Evolutionary conservation across 108 stramenopile species (phyloP).

Genomic region (Parietichytrium sp.): DNA sequence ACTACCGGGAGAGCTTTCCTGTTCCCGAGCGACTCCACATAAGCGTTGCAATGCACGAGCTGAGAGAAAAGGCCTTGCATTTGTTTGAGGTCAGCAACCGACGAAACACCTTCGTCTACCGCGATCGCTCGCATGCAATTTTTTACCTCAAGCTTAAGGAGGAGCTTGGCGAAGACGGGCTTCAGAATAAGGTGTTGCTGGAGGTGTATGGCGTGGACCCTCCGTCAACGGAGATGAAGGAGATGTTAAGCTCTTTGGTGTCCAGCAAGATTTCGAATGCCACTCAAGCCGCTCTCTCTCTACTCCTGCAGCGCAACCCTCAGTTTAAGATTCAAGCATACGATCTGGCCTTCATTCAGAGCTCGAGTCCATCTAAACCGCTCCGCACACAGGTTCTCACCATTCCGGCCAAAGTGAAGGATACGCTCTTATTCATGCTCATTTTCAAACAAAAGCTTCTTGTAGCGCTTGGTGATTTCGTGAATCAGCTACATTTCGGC

Average conservation of each 20-base stretch:
- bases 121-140: neutral
- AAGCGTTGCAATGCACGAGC: neutral
- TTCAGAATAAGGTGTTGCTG: neutral
- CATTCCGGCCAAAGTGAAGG: neutral
- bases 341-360: neutral
- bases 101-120: neutral
- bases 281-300: neutral
- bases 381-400: neutral
- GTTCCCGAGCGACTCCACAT: neutral
- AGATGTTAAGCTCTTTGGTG: neutral
- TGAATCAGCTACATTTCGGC: no score
- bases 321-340: neutral
- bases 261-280: neutral
- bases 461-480: no score
- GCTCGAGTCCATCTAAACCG: neutral
- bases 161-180: neutral
- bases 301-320: neutral
- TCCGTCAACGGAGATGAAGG: neutral
- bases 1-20: neutral
- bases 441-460: conserved; percentile 8
- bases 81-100: neutral
- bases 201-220: conserved; percentile 21
- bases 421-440: neutral
- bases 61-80: neutral
- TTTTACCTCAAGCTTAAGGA: neutral